Base-by-base conservation (phyloP, 2,329 filamentous ascomycete species). In the Cyphellophora attinorum region DNA sequence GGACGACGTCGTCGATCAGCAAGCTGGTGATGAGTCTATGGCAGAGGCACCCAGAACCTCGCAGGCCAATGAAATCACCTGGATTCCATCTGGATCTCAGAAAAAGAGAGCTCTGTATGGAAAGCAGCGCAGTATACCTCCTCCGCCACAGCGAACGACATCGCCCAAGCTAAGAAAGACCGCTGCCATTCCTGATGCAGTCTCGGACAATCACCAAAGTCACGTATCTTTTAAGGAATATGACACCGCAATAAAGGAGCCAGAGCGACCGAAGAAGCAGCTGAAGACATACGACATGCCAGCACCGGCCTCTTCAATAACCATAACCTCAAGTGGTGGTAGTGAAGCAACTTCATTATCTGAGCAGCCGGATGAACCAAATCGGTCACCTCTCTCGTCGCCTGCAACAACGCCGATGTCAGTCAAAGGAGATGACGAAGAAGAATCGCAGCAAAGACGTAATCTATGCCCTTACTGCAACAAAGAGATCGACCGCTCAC, bases 261-360 rank as follows among this genome's bases (percentile, higher is more conserved):
- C 8, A 25, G 21, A 8, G 21, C 21, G n/a, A 25, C 8, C 21
- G n/a, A 25, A 8, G 21, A 25, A n/a, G 21, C 21, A 8, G 21
- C n/a, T 25, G 8, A 25, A 25, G 21, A 25, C n/a, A 25, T 25
- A 8, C n/a, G 21, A 25, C 8, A 25, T 25, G 21, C 21, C 21
- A n/a, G 21, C n/a, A 25, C 21, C 21, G 21, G 21, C n/a, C 21
- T 25, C 21, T 25, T n/a, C n/a, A n/a, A n/a, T n/a, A n/a, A n/a
- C n/a, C n/a, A n/a, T n/a, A n/a, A n/a, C n/a, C n/a, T n/a, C n/a
- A n/a, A 25, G 21, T n/a, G 21, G 21, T 8, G 21, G 8, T n/a
- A 25, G 21, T 25, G 8, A 25, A n/a, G 21, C 8, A 8, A 25
- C 21, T 8, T 25, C 21, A n/a, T n/a, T n/a, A n/a, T n/a, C 21